A percentile compares a stretch with the other conserved stretches of the same genome.
phyloP scores from a whole-genome alignment of 108 stramenopile species.

The Cyclotella cryptica region DNA sequence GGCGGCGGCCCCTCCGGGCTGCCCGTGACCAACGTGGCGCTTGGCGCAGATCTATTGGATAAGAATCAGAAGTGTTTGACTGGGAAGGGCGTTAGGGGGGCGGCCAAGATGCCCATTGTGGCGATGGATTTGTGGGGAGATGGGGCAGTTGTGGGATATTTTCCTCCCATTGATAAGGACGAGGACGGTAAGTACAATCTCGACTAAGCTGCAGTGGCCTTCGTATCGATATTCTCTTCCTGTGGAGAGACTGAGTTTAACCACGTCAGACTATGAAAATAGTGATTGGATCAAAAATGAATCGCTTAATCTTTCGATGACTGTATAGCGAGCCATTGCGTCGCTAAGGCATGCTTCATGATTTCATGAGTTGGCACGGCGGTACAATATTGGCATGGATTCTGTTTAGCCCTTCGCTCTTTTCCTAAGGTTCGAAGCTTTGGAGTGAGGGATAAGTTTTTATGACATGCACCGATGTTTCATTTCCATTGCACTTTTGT shows the following conservation, averaged over 20 bases:
- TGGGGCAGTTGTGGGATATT: constrained; percentile 60
- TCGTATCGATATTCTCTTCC: background rate
- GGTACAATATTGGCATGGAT: no score
- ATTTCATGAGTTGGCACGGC: no score
- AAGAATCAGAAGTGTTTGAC: constrained; percentile 66
- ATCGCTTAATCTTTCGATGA: no score
- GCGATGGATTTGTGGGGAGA: constrained; percentile 78
- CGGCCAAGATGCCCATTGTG: constrained; percentile 70
- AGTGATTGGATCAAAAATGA: no score
- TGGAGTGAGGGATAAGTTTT: no score
- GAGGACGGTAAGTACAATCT: constrained; percentile 26
- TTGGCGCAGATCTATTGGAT: constrained; percentile 80
- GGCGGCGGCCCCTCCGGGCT: constrained; percentile 46
- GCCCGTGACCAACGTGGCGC: constrained; percentile 51
- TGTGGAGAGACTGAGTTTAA: background rate
- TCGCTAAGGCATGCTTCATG: no score
- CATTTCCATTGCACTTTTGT: no score
- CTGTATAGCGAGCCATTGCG: no score
- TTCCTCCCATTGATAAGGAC: constrained; percentile 67
- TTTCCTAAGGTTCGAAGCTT: no score
- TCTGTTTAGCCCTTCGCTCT: no score
- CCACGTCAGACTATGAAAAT: no score
- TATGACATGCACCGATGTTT: no score
- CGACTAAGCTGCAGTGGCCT: background rate
- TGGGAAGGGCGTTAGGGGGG: constrained; percentile 58